phyloP scores from a whole-genome alignment of 2,329 filamentous ascomycete species.

The Epichloe typhina region DNA sequence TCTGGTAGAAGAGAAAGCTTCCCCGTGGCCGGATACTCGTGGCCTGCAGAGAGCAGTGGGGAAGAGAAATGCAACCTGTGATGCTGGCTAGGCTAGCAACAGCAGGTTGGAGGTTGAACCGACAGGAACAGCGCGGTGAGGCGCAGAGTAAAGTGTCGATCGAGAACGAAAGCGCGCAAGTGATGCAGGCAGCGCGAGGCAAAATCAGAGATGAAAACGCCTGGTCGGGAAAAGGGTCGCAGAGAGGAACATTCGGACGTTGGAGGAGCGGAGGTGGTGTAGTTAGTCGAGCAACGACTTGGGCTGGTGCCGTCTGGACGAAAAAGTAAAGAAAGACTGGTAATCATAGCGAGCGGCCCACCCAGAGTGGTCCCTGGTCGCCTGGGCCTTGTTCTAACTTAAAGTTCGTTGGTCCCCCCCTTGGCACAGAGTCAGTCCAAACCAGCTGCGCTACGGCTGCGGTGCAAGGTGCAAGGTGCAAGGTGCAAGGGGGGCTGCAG shows the following conservation, averaged over 20 bases:
- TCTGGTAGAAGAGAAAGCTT: background rate
- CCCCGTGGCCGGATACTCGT: background rate
- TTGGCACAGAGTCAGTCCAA: no score
- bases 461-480: no score
- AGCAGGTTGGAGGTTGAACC: background rate
- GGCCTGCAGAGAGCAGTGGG: constrained; percentile 1
- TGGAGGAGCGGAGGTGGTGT: background rate
- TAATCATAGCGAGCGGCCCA: no score
- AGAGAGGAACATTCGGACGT: background rate
- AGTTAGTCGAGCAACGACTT: background rate
- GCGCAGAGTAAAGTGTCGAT: background rate
- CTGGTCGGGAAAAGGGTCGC: background rate
- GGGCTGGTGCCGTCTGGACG: no score
- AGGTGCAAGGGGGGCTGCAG: no score
- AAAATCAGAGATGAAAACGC: background rate
- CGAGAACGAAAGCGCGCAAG: background rate
- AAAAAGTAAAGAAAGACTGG: background rate
- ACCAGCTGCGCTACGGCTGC: no score
- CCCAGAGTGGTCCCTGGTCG: no score
- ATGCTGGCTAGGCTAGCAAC: background rate
- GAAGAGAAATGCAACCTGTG: background rate
- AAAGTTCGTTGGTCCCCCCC: no score
- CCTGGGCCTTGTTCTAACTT: no score
- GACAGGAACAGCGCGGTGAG: background rate
- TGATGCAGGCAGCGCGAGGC: background rate